Conservation (phyloP, 257 asterid species). For the Eustoma russellianum region DNA sequence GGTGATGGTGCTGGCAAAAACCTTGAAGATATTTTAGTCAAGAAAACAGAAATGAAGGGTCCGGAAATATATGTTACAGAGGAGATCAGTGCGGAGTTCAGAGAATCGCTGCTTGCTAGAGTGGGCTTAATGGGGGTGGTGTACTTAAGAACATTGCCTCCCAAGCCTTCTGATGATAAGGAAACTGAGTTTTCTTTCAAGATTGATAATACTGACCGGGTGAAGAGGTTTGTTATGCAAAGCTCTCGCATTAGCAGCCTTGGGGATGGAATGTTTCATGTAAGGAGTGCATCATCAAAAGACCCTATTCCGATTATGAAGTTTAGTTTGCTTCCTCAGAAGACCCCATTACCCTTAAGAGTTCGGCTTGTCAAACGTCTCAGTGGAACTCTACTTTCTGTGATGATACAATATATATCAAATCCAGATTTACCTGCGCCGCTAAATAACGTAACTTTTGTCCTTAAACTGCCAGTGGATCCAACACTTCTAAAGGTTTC, state of each 20-base stretch:
- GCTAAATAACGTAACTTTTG: conserved; percentile 61
- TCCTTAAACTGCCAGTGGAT: conserved; percentile 78
- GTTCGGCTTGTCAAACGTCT: conserved; percentile 79
- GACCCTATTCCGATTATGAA: conserved; percentile 71
- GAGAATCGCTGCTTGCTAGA: conserved; percentile 83
- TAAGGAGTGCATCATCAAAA: conserved; percentile 61
- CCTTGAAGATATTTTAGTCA: conserved; percentile 76
- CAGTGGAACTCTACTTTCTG: conserved; percentile 77
- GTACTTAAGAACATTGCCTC: conserved; percentile 65
- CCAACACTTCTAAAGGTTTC: conserved; percentile 76
- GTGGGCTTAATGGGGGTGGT: conserved; percentile 73
- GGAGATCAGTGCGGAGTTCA: conserved; percentile 82
- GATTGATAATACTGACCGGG: conserved; percentile 63
- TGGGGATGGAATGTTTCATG: conserved; percentile 75
- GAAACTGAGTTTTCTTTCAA: conserved; percentile 92
- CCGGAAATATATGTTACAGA: conserved; percentile 89
- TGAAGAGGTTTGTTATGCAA: conserved; percentile 78
- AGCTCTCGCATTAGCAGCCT: conserved; percentile 73
- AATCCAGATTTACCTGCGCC: conserved; percentile 73
- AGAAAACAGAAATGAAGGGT: conserved; percentile 83
- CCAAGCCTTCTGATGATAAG: conserved; percentile 46
- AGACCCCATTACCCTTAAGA: conserved; percentile 85
- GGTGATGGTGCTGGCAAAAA: conserved; percentile 50
- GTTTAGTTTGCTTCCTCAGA: conserved; percentile 63
- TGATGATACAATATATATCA: conserved; percentile 81